Evolutionary conservation across 2,329 filamentous ascomycete genomes (phyloP), one percentile per base, ranked within the genome.

Genomic region (Diaporthe aspalathi): DNA sequence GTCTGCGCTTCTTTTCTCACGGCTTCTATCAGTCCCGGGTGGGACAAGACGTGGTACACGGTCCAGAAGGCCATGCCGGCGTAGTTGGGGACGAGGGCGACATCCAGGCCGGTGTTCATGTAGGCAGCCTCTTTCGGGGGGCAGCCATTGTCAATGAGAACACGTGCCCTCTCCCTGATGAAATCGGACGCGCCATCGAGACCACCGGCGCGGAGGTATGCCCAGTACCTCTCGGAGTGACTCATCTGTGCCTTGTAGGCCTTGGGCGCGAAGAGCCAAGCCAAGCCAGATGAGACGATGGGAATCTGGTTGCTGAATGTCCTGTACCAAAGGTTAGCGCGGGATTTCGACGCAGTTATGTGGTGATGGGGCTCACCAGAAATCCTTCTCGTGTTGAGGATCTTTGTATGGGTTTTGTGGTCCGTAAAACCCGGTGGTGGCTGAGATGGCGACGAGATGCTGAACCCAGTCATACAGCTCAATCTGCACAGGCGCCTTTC

Each of bases 51-150:
- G 47, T 84, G 79, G 73, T 79, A 81, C 0, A 86, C 49, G 3
- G 82, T 69, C 85, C 85, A 87, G 74, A 86, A 87, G 2, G 77
- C 76, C 1, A 83, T 78, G 0, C 82, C 81, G 16, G 80, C 76
- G 0, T 83, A 83, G 73, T 87, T 87, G 49, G 79, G 78, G 3
- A 83, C 75, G 40, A 83, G 72, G 0, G 77, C 84, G 12, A 84
- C 20, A 38, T 72, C 70, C 14, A 53, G 40, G 24, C 66, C 70
- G 22, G 65, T 47, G 27, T 72, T 63, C 16, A 69, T 65, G 22
- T 49, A 12, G n/a, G 38, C 66, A 14, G 54, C 67, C 14, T 72
- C 70, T 6, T 22, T 35, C 4, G 38, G 27, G 7, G 70, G 32
- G 3, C 14, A 24, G 54, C 70, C 70, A 14, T 47, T 47, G 3